phyloP scores from a whole-genome alignment of 768 basidiomycete genomes.

The Lactifluus subvellereus region DNA sequence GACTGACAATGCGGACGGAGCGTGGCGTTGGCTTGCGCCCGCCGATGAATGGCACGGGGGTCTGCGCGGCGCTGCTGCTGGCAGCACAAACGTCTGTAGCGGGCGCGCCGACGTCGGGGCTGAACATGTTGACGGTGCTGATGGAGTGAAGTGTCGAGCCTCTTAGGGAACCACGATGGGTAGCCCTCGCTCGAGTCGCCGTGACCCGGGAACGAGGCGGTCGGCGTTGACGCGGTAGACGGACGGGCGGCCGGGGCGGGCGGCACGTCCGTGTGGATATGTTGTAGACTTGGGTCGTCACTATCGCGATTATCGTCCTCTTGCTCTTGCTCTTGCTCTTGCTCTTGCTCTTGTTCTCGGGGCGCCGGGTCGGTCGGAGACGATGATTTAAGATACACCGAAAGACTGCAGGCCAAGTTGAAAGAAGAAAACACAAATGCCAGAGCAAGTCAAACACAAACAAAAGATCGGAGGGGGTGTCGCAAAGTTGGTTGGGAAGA shows the following conservation, averaged over 20 bases:
- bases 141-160: slow-evolving; percentile 62
- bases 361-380: neutral
- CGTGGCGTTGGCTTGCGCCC: slow-evolving; percentile 79
- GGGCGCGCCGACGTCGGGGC: neutral
- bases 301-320: neutral
- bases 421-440: neutral
- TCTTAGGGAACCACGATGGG: slow-evolving; percentile 77
- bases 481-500: too few relatives aligned
- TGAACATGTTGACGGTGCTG: slow-evolving; percentile 29
- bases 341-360: neutral
- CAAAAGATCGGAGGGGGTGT: too few relatives aligned
- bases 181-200: slow-evolving; percentile 49
- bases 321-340: neutral
- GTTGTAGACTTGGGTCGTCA: neutral
- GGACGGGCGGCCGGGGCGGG: too few relatives aligned
- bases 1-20: slow-evolving; percentile 73
- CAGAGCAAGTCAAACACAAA: neutral
- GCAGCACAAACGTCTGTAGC: too few relatives aligned
- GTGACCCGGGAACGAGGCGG: slow-evolving; percentile 2
- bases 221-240: neutral
- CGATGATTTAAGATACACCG: slow-evolving; percentile 10
- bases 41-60: slow-evolving; percentile 35
- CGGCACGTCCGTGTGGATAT: too few relatives aligned
- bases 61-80: slow-evolving; percentile 1
- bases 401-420: neutral